These are phyloP conservation scores for Phallus indusiatus DNA, from an alignment of 768 basidiomycete genomes.

Conservation along the genomic window DNA sequence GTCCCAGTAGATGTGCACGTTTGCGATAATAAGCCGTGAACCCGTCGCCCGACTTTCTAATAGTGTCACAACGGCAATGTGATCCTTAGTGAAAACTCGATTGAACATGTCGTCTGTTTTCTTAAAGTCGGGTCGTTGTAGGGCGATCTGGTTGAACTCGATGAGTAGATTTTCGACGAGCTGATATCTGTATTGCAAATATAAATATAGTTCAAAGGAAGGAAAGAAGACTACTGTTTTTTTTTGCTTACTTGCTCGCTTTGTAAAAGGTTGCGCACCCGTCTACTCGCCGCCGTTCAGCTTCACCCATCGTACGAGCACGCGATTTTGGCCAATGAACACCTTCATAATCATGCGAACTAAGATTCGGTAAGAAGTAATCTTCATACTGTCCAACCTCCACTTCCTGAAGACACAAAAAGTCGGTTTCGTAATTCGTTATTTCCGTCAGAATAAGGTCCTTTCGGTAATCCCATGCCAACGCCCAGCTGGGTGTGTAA, in stretches of 20 bases:
- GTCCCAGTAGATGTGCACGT: constrained; percentile 92
- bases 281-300: constrained; percentile 83
- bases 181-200: constrained; percentile 51
- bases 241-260: constrained; percentile 58
- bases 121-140: constrained; percentile 90
- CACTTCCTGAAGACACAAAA: constrained; percentile 84
- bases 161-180: constrained; percentile 90
- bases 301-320: constrained; percentile 84
- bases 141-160: constrained; percentile 88
- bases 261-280: constrained; percentile 98
- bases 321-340: constrained; percentile 88
- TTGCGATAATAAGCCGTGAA: constrained; percentile 79
- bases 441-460: constrained; percentile 82
- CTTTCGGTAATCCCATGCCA: constrained; percentile 92
- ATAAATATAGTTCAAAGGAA: not conserved
- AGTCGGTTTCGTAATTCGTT: constrained; percentile 71
- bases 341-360: constrained; percentile 76
- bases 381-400: constrained; percentile 89
- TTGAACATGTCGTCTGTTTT: constrained; percentile 99
- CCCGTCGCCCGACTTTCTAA: constrained; percentile 85
- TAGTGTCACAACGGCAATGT: constrained; percentile 80
- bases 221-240: not conserved
- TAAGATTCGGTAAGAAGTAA: constrained; percentile 70
- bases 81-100: constrained; percentile 89
- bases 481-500: constrained; percentile 94